Evolutionary conservation across 2,329 filamentous ascomycete species (phyloP).

Genomic region (Harringtonia lauricola): DNA sequence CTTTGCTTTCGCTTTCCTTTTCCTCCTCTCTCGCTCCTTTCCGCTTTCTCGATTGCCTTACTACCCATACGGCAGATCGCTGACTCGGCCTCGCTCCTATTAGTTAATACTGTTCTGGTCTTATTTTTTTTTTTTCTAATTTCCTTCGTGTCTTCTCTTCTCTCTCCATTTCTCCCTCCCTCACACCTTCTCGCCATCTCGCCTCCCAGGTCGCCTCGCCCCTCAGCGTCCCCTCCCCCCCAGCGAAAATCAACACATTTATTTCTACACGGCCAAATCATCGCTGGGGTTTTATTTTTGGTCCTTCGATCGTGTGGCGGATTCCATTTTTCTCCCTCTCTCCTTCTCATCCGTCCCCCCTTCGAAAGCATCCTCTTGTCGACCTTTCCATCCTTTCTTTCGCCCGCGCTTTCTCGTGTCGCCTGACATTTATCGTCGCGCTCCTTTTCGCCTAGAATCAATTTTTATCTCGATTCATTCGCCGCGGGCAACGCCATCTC

Average conservation of each 20-base stretch:
- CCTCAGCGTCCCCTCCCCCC: background rate
- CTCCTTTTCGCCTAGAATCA: too few relatives aligned
- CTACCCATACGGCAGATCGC: background rate
- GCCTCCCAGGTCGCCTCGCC: too few relatives aligned
- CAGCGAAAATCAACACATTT: background rate
- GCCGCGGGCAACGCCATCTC: too few relatives aligned
- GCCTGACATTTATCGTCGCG: background rate
- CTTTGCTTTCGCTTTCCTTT: background rate
- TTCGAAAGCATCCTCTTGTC: background rate
- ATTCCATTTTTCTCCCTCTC: constrained; percentile 3
- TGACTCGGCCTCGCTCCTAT: too few relatives aligned
- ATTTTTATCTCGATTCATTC: background rate
- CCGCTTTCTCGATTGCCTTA: background rate
- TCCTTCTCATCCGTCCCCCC: background rate
- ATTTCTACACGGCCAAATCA: background rate
- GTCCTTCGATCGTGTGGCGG: constrained; percentile 8
- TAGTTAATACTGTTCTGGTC: background rate
- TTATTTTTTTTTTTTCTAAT: background rate
- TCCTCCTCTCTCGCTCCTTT: background rate
- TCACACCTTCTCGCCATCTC: background rate
- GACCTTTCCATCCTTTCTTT: background rate
- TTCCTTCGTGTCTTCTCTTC: background rate
- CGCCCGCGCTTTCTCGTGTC: background rate
- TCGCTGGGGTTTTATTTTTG: constrained; percentile 1
- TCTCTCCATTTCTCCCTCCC: background rate